Base-by-base conservation (phyloP, 352 stramenopile species). In the Aphanomyces invadans region DNA sequence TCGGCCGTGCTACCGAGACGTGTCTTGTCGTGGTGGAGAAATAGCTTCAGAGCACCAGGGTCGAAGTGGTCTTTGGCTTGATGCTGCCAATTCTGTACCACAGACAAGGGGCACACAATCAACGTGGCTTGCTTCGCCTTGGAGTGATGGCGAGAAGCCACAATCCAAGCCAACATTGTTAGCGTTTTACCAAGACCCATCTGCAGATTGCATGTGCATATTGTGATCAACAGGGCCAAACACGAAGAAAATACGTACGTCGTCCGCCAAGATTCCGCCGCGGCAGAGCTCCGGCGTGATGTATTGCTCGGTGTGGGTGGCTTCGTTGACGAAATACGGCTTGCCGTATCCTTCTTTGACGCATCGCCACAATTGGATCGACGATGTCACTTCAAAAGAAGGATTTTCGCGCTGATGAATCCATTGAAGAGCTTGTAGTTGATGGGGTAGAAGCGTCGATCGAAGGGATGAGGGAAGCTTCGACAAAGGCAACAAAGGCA, bases 251-350 rank as follows among this genome's bases (percentile, higher is more conserved):
- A n/a, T n/a, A 48, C 88, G 87, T 87, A 95, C 93, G 55, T 95
- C 88, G 42, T 96, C 88, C 0, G 86, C 87, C n/a, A 96, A 70
- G 62, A 96, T 95, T 25, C 88, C 88, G 31, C 87, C 87, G 11
- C 78, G 71, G 57, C 79, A 90, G 15, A 76, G 84, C 17, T 62
- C 68, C 32, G 80, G 82, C 44, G 19, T 25, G 9, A 21, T 52
- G 44, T n/a, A 9, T 23, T 52, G 44, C 44, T 52, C 51, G 74
- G 77, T 62, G 76, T 49, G 19, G 78, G 85, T 2, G 70, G 72
- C 39, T 68, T 73, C 38, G 31, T 91, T 95, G 23, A 93, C 79
- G 52, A 78, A 93, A 53, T 90, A 95, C 1, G 77, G 75, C 9
- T 87, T 74, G 52, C 67, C 69, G 21, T 63, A 73, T 4, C 77